Percentiles rank a stretch among this genome's conserved stretches.
Conservation (phyloP, 495 filamentous ascomycete species). For the Penicillium manginii region DNA sequence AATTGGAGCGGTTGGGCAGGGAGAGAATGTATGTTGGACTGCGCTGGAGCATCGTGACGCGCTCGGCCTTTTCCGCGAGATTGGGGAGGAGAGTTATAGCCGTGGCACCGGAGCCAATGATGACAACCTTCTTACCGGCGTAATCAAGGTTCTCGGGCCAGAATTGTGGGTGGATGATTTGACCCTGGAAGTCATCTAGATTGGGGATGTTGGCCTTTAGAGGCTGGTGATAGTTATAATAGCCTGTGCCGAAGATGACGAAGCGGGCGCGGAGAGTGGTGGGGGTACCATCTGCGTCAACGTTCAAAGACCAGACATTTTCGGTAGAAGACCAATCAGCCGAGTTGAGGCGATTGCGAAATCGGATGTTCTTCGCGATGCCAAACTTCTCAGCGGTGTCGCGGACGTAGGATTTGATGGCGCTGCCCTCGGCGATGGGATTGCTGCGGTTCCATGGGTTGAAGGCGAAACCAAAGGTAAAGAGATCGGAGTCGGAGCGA, state of each 20-base stretch:
- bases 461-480: constrained; percentile 71
- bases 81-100: constrained; percentile 58
- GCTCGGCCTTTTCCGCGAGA: constrained; percentile 46
- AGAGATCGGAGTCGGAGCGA: constrained; percentile 69
- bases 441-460: constrained; percentile 63
- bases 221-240: constrained; percentile 67
- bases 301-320: constrained; percentile 63
- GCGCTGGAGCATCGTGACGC: constrained; percentile 60
- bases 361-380: constrained; percentile 65
- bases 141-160: constrained; percentile 57
- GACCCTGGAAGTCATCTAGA: constrained; percentile 44
- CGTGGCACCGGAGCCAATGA: constrained; percentile 61
- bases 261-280: constrained; percentile 56
- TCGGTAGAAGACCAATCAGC: constrained; percentile 64
- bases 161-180: constrained; percentile 55
- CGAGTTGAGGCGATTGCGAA: constrained; percentile 56
- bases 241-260: constrained; percentile 64
- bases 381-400: constrained; percentile 60
- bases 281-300: constrained; percentile 52
- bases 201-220: constrained; percentile 51
- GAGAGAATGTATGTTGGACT: constrained; percentile 64
- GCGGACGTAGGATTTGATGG: constrained; percentile 66
- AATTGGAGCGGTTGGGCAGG: constrained; percentile 43
- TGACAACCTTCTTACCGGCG: constrained; percentile 54
- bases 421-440: constrained; percentile 62